A percentile compares a stretch with the other conserved stretches of the same genome.
Evolutionary conservation across 768 basidiomycete genomes (phyloP).

Genomic region (Bullera alba): DNA sequence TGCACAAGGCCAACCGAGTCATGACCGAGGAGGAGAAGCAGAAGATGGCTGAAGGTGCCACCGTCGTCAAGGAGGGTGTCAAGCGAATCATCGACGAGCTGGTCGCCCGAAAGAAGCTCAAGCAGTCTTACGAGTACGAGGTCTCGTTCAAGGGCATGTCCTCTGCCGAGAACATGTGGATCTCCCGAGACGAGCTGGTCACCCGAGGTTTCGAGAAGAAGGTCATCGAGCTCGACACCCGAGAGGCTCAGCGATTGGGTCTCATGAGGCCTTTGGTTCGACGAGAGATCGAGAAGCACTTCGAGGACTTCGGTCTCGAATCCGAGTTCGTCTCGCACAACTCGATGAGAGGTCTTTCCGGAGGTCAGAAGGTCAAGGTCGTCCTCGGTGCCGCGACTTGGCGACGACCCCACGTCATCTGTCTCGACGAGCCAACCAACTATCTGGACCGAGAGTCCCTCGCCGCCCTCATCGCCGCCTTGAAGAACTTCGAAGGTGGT

Average conservation of each 20-base stretch:
- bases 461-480: conserved; percentile 93
- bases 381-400: conserved; percentile 97
- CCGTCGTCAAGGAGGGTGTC: conserved; percentile 82
- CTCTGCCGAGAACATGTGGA: conserved; percentile 97
- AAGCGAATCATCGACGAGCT: conserved; percentile 95
- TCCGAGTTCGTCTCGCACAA: conserved; percentile 99
- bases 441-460: conserved; percentile 99
- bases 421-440: conserved; percentile 96
- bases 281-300: conserved; percentile 98
- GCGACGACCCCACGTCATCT: conserved; percentile 97
- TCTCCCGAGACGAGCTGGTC: conserved; percentile 91
- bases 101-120: conserved; percentile 85
- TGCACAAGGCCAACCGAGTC: conserved; percentile 81
- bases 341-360: conserved; percentile 96
- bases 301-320: conserved; percentile 95
- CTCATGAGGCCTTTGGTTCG: conserved; percentile 93
- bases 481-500: conserved; percentile 98
- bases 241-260: conserved; percentile 94
- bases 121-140: conserved; percentile 99
- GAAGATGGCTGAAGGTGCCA: conserved; percentile 94
- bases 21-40: conserved; percentile 78
- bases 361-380: conserved; percentile 99
- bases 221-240: conserved; percentile 93
- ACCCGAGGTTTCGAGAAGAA: conserved; percentile 99
- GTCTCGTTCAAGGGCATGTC: conserved; percentile 89